Evolutionary conservation across 257 asterid species (phyloP).

Genomic region (Striga asiatica): DNA sequence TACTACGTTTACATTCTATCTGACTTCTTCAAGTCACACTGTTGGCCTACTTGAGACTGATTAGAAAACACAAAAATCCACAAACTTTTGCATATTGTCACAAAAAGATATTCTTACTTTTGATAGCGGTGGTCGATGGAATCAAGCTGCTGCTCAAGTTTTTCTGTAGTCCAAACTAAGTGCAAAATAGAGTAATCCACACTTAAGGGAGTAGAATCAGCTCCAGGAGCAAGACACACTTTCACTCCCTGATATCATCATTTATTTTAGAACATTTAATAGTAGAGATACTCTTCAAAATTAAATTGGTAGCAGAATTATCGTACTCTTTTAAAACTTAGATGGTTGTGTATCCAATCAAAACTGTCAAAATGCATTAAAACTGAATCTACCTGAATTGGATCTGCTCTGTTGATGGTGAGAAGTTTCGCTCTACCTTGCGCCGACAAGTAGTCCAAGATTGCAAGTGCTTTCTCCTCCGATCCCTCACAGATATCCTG

Average conservation of each 20-base stretch:
- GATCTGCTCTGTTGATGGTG: slow-evolving; percentile 28
- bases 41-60: not conserved
- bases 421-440: slow-evolving; percentile 42
- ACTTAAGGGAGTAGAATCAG: slow-evolving; percentile 37
- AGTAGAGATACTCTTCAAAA: not conserved
- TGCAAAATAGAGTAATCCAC: slow-evolving; percentile 56
- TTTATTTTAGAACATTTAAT: too few species aligned
- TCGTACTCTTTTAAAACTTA: too few species aligned
- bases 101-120: slow-evolving; percentile 26
- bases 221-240: slow-evolving; percentile 52
- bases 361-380: not conserved
- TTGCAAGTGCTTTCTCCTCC: slow-evolving; percentile 48
- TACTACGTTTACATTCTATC: too few species aligned
- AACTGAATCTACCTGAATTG: slow-evolving; percentile 38
- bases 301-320: not conserved
- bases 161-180: slow-evolving; percentile 58
- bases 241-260: slow-evolving; percentile 59
- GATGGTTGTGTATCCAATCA: too few species aligned
- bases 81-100: not conserved
- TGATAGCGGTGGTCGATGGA: slow-evolving; percentile 57
- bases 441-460: slow-evolving; percentile 52
- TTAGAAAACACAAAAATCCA: not conserved
- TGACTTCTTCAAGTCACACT: slow-evolving; percentile 1
- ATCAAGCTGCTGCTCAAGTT: slow-evolving; percentile 59
- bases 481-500: slow-evolving; percentile 49